Percentiles rank a stretch among this genome's conserved stretches.
Evolutionary conservation across 768 basidiomycete genomes (phyloP).

Genomic region (Trametes maxima): DNA sequence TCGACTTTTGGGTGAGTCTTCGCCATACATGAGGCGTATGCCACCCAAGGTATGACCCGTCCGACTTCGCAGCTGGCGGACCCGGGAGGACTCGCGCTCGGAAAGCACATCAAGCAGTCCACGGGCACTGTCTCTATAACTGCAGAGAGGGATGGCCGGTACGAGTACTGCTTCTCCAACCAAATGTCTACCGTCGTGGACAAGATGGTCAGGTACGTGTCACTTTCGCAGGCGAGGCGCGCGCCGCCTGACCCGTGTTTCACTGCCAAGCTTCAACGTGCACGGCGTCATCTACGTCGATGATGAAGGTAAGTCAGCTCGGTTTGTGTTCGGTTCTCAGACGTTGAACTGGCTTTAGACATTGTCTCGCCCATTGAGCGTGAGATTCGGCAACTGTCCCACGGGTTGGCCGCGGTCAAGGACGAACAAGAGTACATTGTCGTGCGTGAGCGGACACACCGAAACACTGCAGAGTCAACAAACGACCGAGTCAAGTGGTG

Average conservation of each 20-base stretch:
- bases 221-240: constrained; percentile 72
- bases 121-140: constrained; percentile 90
- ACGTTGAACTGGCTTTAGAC: constrained; percentile 44
- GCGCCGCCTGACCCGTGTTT: constrained; percentile 88
- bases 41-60: constrained; percentile 20
- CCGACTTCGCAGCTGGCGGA: constrained; percentile 65
- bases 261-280: constrained; percentile 72
- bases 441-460: constrained; percentile 87
- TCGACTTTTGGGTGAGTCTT: constrained; percentile 90
- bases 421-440: constrained; percentile 99
- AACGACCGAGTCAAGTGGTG: constrained; percentile 99
- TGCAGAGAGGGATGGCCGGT: constrained; percentile 82
- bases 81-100: constrained; percentile 66
- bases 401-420: constrained; percentile 85
- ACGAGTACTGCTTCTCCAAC: constrained; percentile 98
- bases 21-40: not conserved
- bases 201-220: constrained; percentile 85
- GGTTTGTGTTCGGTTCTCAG: not conserved
- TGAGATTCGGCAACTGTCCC: constrained; percentile 85
- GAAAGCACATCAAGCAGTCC: constrained; percentile 82
- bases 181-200: constrained; percentile 97
- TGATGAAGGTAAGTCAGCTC: constrained; percentile 73
- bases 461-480: constrained; percentile 92
- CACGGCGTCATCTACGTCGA: constrained; percentile 95
- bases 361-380: constrained; percentile 94